Evolutionary conservation across 1,284 basidiomycete species (phyloP).

Genomic region (Quambalaria eucalypti): DNA sequence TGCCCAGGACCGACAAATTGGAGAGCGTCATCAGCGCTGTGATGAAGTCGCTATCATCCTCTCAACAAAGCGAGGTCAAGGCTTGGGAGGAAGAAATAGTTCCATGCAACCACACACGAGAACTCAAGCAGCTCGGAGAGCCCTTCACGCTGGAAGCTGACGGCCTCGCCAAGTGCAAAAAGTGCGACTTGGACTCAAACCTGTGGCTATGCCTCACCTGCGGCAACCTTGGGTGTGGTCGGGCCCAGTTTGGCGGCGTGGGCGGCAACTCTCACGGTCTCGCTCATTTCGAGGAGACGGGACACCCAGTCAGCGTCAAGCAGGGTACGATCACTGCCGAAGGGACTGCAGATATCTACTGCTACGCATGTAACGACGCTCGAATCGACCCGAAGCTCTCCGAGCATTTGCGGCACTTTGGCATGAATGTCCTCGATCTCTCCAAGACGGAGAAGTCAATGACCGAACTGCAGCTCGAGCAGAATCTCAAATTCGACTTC

Average conservation of each 20-base stretch:
- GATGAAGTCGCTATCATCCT: slow-evolving; percentile 74
- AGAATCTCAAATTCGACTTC: slow-evolving; percentile 91
- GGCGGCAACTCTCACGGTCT: slow-evolving; percentile 88
- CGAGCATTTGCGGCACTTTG: slow-evolving; percentile 68
- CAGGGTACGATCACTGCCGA: slow-evolving; percentile 94
- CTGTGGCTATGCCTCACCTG: slow-evolving; percentile 87
- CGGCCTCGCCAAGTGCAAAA: slow-evolving; percentile 20
- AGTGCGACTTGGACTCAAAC: slow-evolving; percentile 53
- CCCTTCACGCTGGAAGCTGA: slow-evolving; percentile 23
- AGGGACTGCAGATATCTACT: slow-evolving; percentile 85
- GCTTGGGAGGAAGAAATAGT: slow-evolving; percentile 94
- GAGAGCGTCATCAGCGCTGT: slow-evolving; percentile 55
- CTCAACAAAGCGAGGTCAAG: slow-evolving; percentile 85
- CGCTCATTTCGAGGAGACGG: slow-evolving; percentile 65
- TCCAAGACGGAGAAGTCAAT: slow-evolving; percentile 93
- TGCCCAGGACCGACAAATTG: slow-evolving; percentile 52
- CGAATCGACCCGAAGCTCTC: slow-evolving; percentile 71
- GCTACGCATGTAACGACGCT: slow-evolving; percentile 83
- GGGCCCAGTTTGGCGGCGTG: slow-evolving; percentile 73
- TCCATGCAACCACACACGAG: slow-evolving; percentile 76
- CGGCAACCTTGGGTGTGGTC: slow-evolving; percentile 86
- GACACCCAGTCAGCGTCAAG: slow-evolving; percentile 81
- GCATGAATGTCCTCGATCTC: slow-evolving; percentile 73
- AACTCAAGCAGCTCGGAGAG: slow-evolving; percentile 56
- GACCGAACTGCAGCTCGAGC: slow-evolving; percentile 95